Evolutionary conservation across 2,329 filamentous ascomycete genomes (phyloP), one percentile per base, ranked within the genome.

Genomic region (Ceratocystiopsis sp.): DNA sequence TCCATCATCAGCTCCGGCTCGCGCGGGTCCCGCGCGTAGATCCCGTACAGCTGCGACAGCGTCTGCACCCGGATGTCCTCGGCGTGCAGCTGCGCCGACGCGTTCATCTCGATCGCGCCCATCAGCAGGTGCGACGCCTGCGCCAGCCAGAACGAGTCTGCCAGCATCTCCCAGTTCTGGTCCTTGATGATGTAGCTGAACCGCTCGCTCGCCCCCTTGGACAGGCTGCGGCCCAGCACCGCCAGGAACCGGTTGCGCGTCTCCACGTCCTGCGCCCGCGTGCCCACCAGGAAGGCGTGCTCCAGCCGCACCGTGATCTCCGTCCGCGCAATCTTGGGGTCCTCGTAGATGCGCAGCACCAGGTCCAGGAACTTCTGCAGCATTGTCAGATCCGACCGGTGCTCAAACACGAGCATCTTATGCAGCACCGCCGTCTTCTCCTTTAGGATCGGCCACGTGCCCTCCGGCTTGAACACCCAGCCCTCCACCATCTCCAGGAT

Each of bases 361-460:
- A 99, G 75, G 50, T 96, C 84, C 46, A 98, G 68, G 64, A 96
- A 99, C 56, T 89, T 89, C 51, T 80, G 86, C 45, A 98, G 69
- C 64, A 98, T 79, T 0, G 80, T 85, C 32, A 79, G 75, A 56
- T 96, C 89, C 25, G 72, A 64, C 35, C 91, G 75, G 45, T 84
- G 77, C 61, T 99, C 91, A 52, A 98, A 98, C 0, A 87, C 79
- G 15, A 96, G 66, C 91, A 99, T 99, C 64, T 98, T 99, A 54
- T 93, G 87, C n/a, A 99, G 65, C 1, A 99, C 91, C 1, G 93
- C 93, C 0, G 89, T 96, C 66, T 98, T 98, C 62, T 98, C 93
- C 60, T 99, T 99, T 2, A 98, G 70, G 0, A 91, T 98, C 0
- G 91, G 91, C 71, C 91, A 95, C 2, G 86, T 91, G 49, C 94